These are phyloP conservation scores for Tuber melanosporum DNA, from an alignment of 495 filamentous ascomycete genomes.

Conservation along the genomic window DNA sequence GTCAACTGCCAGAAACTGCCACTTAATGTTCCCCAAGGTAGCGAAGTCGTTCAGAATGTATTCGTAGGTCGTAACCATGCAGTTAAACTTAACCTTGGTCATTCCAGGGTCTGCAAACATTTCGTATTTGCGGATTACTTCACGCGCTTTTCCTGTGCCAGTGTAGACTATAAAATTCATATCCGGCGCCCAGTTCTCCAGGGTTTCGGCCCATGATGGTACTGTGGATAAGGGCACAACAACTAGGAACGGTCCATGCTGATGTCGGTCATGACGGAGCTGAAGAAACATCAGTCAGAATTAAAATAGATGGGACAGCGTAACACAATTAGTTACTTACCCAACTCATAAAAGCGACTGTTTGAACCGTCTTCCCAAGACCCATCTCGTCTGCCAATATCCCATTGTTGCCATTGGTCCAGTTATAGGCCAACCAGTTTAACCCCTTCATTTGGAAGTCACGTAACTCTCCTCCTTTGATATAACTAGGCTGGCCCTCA, in stretches of 20 bases:
- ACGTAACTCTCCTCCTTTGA: conserved; percentile 77
- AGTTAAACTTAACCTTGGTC: conserved; percentile 85
- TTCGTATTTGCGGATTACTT: conserved; percentile 79
- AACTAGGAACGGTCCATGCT: conserved; percentile 91
- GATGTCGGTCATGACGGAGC: conserved; percentile 82
- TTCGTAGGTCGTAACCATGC: conserved; percentile 91
- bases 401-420: conserved; percentile 83
- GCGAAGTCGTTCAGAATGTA: conserved; percentile 75
- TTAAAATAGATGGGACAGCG: not conserved
- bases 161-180: conserved; percentile 96
- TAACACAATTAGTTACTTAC: conserved; percentile 21
- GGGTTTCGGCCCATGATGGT: conserved; percentile 95
- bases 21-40: conserved; percentile 79
- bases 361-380: conserved; percentile 96
- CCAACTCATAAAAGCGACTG: conserved; percentile 92
- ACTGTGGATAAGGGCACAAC: conserved; percentile 94
- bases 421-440: conserved; percentile 92
- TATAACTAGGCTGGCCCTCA: conserved; percentile 71
- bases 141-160: conserved; percentile 72
- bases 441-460: conserved; percentile 91
- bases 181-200: conserved; percentile 93
- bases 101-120: conserved; percentile 75
- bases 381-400: conserved; percentile 99
- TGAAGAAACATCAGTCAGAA: conserved; percentile 21
- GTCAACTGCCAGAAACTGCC: conserved; percentile 94